Conservation (phyloP, 441 rosid genomes). For the Brassica hybrid region DNA sequence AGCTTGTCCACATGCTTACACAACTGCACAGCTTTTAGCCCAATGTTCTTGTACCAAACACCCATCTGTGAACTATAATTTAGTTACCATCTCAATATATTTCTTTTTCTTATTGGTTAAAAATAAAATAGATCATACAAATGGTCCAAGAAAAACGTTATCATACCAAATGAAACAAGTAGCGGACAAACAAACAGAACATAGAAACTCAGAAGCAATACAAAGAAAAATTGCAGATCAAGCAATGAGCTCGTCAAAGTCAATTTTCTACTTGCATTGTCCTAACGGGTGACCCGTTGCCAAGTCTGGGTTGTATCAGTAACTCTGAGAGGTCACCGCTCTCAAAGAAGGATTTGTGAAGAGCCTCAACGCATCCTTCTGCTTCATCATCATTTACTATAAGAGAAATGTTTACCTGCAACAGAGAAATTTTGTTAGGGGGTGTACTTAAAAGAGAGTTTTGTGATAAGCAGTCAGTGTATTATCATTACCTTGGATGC, state of each 20-base stretch:
- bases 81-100: conserved; percentile 8
- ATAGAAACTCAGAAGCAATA: conserved; percentile 26
- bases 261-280: conserved; percentile 40
- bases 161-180: conserved; percentile 6
- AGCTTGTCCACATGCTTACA: conserved; percentile 92
- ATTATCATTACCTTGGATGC: conserved; percentile 73
- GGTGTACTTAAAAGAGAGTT: not conserved
- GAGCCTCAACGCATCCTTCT: conserved; percentile 73
- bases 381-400: conserved; percentile 80
- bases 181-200: not conserved
- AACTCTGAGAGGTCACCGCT: conserved; percentile 49
- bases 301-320: conserved; percentile 35
- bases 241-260: conserved; percentile 11
- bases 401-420: conserved; percentile 85
- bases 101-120: not conserved
- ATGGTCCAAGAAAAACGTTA: conserved; percentile 23
- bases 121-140: conserved; percentile 7
- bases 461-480: conserved; percentile 1
- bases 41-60: conserved; percentile 23
- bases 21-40: conserved; percentile 88
- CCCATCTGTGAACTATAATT: conserved; percentile 19
- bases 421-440: not conserved
- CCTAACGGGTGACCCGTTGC: conserved; percentile 43
- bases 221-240: conserved; percentile 22
- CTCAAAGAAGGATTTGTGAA: conserved; percentile 52